phyloP scores from a whole-genome alignment of 1,284 basidiomycete species.

The Pterulicium gracile region DNA sequence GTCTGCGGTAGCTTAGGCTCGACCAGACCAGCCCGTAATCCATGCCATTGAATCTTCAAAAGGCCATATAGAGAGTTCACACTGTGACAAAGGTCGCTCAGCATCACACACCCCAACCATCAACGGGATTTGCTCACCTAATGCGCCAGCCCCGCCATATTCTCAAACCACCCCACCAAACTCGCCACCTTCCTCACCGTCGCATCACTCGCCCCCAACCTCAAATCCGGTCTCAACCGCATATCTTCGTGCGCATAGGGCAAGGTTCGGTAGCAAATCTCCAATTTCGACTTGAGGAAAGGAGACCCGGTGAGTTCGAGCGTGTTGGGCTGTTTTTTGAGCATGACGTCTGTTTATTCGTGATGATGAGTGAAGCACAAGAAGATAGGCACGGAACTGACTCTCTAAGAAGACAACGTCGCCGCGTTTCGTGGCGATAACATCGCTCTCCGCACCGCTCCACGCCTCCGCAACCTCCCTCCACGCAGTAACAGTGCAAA shows the following conservation, averaged over 20 bases:
- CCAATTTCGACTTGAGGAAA: constrained; percentile 41
- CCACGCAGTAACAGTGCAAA: constrained; percentile 68
- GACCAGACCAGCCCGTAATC: no score
- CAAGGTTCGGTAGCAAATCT: constrained; percentile 70
- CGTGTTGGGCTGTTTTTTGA: constrained; percentile 30
- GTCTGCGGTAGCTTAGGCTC: no score
- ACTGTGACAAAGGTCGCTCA: no score
- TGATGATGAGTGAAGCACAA: constrained; percentile 7
- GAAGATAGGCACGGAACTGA: constrained; percentile 22
- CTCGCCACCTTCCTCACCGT: constrained; percentile 53
- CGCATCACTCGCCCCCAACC: constrained; percentile 57
- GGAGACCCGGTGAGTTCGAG: constrained; percentile 52
- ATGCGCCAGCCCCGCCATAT: constrained; percentile 47
- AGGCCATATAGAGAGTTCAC: no score
- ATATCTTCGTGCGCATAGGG: constrained; percentile 50
- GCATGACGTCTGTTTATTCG: constrained; percentile 33
- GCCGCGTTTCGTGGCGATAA: constrained; percentile 42
- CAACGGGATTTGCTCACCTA: no score
- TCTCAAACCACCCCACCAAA: constrained; percentile 62
- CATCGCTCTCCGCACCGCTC: constrained; percentile 35
- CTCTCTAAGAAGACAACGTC: constrained; percentile 60
- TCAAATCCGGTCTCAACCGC: constrained; percentile 55
- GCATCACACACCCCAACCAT: no score
- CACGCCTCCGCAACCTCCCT: constrained; percentile 59
- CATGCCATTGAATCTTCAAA: no score